phyloP scores from a whole-genome alignment of 1,284 basidiomycete genomes.

The Austroboletus sp. region DNA sequence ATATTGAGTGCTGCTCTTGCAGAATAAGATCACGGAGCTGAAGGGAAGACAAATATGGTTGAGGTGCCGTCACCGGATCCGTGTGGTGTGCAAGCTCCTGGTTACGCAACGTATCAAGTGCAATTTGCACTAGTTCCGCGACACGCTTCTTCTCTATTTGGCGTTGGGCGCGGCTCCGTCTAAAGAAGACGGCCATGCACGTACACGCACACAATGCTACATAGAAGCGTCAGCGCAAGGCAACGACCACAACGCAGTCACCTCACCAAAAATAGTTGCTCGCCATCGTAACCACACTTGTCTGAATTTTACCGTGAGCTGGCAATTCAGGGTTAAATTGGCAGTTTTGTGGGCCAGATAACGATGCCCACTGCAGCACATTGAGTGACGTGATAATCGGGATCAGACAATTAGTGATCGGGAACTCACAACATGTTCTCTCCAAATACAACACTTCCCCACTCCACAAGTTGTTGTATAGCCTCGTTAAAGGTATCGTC shows the following conservation, averaged over 20 bases:
- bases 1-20: conserved; percentile 71
- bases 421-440: conserved; percentile 63
- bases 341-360: conserved; percentile 75
- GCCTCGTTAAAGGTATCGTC: conserved; percentile 76
- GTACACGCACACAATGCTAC: conserved; percentile 33
- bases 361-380: conserved; percentile 51
- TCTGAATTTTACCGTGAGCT: conserved; percentile 60
- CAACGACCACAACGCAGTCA: conserved; percentile 8
- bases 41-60: conserved; percentile 78
- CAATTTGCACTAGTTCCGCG: conserved; percentile 70
- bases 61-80: conserved; percentile 73
- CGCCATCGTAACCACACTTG: conserved; percentile 68
- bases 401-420: conserved; percentile 22
- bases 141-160: conserved; percentile 65
- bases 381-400: conserved; percentile 21
- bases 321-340: conserved; percentile 66
- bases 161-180: conserved; percentile 45
- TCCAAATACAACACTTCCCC: conserved; percentile 72
- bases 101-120: conserved; percentile 75
- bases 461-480: conserved; percentile 72
- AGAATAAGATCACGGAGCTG: conserved; percentile 89
- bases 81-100: conserved; percentile 81
- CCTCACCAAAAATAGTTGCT: conserved; percentile 58
- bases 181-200: conserved; percentile 34
- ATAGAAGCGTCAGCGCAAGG: conserved; percentile 16